phyloP scores from a whole-genome alignment of 2,329 filamentous ascomycete genomes.

The Diaporthe humulicola region DNA sequence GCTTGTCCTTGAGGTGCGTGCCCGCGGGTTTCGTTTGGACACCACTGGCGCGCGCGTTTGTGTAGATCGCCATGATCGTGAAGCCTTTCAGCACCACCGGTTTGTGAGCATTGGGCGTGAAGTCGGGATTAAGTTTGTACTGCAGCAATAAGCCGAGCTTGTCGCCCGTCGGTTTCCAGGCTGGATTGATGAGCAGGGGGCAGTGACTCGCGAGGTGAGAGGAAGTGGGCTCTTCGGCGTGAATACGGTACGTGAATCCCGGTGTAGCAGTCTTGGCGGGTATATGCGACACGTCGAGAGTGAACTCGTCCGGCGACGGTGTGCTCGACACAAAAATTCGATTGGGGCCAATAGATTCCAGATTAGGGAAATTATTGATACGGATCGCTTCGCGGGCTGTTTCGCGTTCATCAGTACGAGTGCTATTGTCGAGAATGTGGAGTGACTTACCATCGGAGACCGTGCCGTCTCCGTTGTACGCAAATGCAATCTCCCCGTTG shows the following conservation, averaged over 20 bases:
- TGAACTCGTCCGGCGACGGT: conserved; percentile 80
- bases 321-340: conserved; percentile 87
- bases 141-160: conserved; percentile 89
- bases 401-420: background rate
- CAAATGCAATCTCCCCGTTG: conserved; percentile 89
- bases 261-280: conserved; percentile 75
- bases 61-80: conserved; percentile 78
- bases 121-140: conserved; percentile 85
- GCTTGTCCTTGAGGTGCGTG: conserved; percentile 83
- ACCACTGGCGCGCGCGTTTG: conserved; percentile 72
- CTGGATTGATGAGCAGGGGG: conserved; percentile 79
- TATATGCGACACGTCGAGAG: conserved; percentile 79
- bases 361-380: conserved; percentile 86
- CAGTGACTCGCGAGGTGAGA: conserved; percentile 66
- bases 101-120: conserved; percentile 51
- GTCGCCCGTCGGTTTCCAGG: conserved; percentile 86
- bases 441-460: conserved; percentile 62
- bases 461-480: conserved; percentile 74
- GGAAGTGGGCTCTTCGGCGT: conserved; percentile 69
- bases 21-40: conserved; percentile 85
- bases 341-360: conserved; percentile 95
- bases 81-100: conserved; percentile 75
- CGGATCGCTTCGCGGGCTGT: conserved; percentile 76
- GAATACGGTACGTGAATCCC: conserved; percentile 93
- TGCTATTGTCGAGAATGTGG: conserved; percentile 47